Base-by-base conservation (phyloP, 2,329 filamentous ascomycete species). In the Thielaviopsis musarum region DNA sequence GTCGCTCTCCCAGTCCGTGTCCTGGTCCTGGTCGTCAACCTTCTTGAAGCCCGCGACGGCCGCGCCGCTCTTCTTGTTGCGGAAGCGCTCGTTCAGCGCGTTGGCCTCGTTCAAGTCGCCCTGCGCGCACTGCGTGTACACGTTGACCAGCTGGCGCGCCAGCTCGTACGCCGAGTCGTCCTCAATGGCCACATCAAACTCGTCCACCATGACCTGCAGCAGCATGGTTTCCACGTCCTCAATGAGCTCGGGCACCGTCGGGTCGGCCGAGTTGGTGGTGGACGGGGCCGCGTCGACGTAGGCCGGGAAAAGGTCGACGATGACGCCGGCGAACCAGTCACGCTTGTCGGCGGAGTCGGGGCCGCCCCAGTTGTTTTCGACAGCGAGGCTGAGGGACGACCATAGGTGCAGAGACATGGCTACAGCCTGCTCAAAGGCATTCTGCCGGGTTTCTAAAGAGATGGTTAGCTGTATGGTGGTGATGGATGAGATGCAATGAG, bases 151-250 rank as follows among this genome's bases (percentile, higher is more conserved):
- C 65, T 83, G 77, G 61, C 76, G 75, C 10, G 90, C 90, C 6
- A 95, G 81, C 59, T 84, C 80, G 58, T 79, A 82, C 38, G 84
- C 87, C 54, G 85, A 91, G 66, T 90, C 91, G 70, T 98, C 93
- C 67, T 97, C 93, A 28, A 96, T 81, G 60, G 88, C 85, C 59
- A 93, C 86, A 67, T 95, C 90, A 67, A 97, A 98, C 72, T 98
- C 93, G 73, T 97, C 93, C 63, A 87, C 80, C 85, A 97, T 93
- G 62, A 95, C 84, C 67, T 96, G 88, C 54, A 95, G 75, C 54
- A 97, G 76, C 57, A 94, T 83, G 49, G 85, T 79, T 74, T 97
- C 91, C 52, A 96, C 75, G 66, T 96, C 89, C 64, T 85, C 82
- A 19, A 79, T 74, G 65, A 95, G 87, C 12, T 63, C 63, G 21